phyloP scores from a whole-genome alignment of 257 asterid species.

The Nicotiana sylvestris region DNA sequence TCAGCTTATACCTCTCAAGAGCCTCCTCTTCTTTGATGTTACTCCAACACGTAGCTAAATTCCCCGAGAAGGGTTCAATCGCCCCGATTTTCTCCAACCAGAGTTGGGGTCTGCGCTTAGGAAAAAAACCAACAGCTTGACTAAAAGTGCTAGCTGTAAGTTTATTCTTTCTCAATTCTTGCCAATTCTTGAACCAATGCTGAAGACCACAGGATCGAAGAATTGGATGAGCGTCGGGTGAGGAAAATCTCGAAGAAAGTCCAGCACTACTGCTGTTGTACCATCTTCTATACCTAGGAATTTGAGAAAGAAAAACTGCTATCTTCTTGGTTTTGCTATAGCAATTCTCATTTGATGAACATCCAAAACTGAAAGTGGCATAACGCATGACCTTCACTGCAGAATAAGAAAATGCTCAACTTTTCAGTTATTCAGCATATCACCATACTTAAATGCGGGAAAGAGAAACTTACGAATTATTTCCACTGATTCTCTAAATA shows the following conservation, averaged over 20 bases:
- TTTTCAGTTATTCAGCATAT: background rate
- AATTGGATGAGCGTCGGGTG: conserved; percentile 28
- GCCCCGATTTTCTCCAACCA: conserved; percentile 88
- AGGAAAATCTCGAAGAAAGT: conserved; percentile 14
- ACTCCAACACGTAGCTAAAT: conserved; percentile 69
- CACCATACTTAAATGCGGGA: background rate
- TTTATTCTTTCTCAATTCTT: conserved; percentile 61
- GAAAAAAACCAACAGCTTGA: conserved; percentile 77
- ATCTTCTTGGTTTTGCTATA: conserved; percentile 20
- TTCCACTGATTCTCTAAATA: background rate
- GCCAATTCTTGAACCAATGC: conserved; percentile 93
- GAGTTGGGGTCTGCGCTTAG: conserved; percentile 55
- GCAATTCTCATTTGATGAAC: conserved; percentile 18
- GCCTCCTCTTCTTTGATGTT: conserved; percentile 78
- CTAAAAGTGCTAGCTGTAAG: conserved; percentile 87
- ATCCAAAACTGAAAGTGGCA: conserved; percentile 22
- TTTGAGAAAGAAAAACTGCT: conserved; percentile 10
- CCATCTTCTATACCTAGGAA: conserved; percentile 24
- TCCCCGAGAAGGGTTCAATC: conserved; percentile 66
- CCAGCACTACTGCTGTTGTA: conserved; percentile 13
- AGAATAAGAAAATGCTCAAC: background rate
- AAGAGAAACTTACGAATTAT: background rate
- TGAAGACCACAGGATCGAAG: conserved; percentile 36
- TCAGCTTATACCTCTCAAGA: conserved; percentile 56
- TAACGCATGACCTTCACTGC: conserved; percentile 44